A percentile compares a stretch with the other conserved stretches of the same genome.
These are phyloP conservation scores for Vitrella brassicaformis DNA, from an alignment of 73 alveolate genomes.

Conservation along the genomic window DNA sequence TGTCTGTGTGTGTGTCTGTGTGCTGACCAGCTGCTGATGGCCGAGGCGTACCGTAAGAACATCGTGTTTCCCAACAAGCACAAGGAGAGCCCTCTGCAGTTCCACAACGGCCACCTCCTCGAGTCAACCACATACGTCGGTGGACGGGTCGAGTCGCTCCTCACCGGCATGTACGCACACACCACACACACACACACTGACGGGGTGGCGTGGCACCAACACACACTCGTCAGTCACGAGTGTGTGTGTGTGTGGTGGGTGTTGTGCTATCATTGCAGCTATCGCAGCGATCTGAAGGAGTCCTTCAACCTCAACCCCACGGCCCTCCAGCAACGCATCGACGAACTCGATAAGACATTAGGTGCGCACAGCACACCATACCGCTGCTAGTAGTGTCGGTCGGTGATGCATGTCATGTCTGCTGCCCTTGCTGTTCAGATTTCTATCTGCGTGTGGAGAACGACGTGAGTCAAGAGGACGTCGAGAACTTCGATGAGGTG, in stretches of 20 bases:
- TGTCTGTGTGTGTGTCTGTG: neutral
- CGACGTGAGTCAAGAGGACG: slow-evolving; percentile 50
- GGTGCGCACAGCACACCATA: no score
- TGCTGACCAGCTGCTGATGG: slow-evolving; percentile 58
- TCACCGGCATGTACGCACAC: slow-evolving; percentile 92
- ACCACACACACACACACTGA: no score
- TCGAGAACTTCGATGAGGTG: slow-evolving; percentile 66
- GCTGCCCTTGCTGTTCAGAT: slow-evolving; percentile 8
- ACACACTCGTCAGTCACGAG: no score
- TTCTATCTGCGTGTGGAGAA: slow-evolving; percentile 41
- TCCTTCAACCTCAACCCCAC: slow-evolving; percentile 71
- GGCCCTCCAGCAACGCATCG: slow-evolving; percentile 64
- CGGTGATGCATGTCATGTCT: no score
- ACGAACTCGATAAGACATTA: slow-evolving; percentile 46
- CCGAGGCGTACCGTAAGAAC: slow-evolving; percentile 85
- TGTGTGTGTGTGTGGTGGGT: no score
- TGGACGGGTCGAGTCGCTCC: slow-evolving; percentile 97
- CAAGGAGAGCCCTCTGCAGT: slow-evolving; percentile 70
- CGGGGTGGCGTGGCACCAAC: no score
- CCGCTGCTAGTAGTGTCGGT: no score
- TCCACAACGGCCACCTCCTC: slow-evolving; percentile 80
- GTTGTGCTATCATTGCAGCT: no score
- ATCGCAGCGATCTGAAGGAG: slow-evolving; percentile 90
- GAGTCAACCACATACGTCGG: slow-evolving; percentile 95
- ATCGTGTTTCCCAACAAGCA: slow-evolving; percentile 94